Conservation (phyloP, 495 filamentous ascomycete species). For the Podospora pseudopauciseta region DNA sequence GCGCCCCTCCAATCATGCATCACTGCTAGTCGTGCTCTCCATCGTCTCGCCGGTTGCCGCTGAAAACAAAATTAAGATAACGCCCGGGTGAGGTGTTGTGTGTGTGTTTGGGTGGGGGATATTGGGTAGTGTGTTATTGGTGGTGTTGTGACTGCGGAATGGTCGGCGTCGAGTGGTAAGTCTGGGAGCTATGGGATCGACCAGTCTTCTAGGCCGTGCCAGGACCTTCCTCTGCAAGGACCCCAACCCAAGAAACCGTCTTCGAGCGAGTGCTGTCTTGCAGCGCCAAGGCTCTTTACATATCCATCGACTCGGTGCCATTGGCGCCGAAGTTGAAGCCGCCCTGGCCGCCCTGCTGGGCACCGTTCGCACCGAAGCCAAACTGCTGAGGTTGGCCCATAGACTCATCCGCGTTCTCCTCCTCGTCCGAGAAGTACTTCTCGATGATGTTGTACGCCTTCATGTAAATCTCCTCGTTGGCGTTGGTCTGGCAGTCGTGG, state of each 20-base stretch:
- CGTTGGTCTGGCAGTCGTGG: conserved; percentile 99
- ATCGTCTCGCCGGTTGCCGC: conserved; percentile 26
- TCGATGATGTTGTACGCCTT: conserved; percentile 99
- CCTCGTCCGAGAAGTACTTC: conserved; percentile 99
- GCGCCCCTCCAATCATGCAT: conserved; percentile 17
- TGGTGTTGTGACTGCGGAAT: neutral
- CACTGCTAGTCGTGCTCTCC: conserved; percentile 34
- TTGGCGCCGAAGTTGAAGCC: conserved; percentile 90
- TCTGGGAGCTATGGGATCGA: too few species aligned
- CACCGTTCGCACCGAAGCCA: conserved; percentile 73
- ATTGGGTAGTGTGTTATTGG: neutral
- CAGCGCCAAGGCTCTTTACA: conserved; percentile 55
- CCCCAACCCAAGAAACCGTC: too few species aligned
- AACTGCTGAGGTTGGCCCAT: conserved; percentile 61
- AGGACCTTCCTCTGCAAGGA: too few species aligned
- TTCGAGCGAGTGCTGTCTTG: too few species aligned
- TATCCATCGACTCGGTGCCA: conserved; percentile 94
- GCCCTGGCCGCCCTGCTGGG: conserved; percentile 67
- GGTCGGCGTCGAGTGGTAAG: too few species aligned
- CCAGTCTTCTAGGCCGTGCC: too few species aligned
- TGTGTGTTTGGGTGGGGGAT: conserved; percentile 13
- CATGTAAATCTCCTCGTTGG: conserved; percentile 99
- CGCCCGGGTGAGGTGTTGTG: conserved; percentile 28
- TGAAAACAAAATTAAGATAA: conserved; percentile 44
- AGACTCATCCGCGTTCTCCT: conserved; percentile 72